Percentiles rank a stretch among this genome's conserved stretches.
These are phyloP conservation scores for Cercis canadensis DNA, from an alignment of 306 rosid genomes.

Conservation along the genomic window DNA sequence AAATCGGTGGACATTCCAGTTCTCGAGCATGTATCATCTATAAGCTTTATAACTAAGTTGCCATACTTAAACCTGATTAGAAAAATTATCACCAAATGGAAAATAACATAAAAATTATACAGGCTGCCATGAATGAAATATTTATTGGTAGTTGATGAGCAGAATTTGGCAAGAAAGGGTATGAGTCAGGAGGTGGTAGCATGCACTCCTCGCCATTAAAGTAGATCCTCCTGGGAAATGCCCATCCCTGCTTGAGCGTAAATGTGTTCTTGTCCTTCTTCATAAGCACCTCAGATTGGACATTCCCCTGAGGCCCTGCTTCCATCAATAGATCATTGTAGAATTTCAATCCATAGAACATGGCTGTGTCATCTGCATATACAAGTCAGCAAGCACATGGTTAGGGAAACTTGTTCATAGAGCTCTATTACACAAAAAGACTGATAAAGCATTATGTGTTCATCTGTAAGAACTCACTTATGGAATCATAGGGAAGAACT, in stretches of 20 bases:
- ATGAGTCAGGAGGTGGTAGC: slow-evolving; percentile 87
- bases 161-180: slow-evolving; percentile 85
- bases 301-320: slow-evolving; percentile 89
- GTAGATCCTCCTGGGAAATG: slow-evolving; percentile 89
- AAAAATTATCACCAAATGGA: slow-evolving; percentile 38
- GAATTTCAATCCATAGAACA: slow-evolving; percentile 91
- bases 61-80: neutral
- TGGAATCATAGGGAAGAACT: slow-evolving; percentile 79
- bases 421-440: slow-evolving; percentile 5
- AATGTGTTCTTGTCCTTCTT: slow-evolving; percentile 75
- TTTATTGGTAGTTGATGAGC: slow-evolving; percentile 39
- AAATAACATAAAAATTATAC: slow-evolving; percentile 44
- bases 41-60: slow-evolving; percentile 21
- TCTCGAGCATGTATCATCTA: no score
- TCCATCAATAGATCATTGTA: slow-evolving; percentile 88
- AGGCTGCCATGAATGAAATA: slow-evolving; percentile 34
- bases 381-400: slow-evolving; percentile 9
- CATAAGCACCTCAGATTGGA: slow-evolving; percentile 84
- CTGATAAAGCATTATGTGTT: neutral
- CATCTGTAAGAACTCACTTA: slow-evolving; percentile 59
- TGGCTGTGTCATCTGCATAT: slow-evolving; percentile 90
- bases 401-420: neutral
- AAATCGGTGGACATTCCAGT: neutral
- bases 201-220: slow-evolving; percentile 93
- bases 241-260: slow-evolving; percentile 92